A percentile compares a stretch with the other conserved stretches of the same genome.
Conservation (phyloP, 2,329 filamentous ascomycete species). For the Stemphylium lycopersici region DNA sequence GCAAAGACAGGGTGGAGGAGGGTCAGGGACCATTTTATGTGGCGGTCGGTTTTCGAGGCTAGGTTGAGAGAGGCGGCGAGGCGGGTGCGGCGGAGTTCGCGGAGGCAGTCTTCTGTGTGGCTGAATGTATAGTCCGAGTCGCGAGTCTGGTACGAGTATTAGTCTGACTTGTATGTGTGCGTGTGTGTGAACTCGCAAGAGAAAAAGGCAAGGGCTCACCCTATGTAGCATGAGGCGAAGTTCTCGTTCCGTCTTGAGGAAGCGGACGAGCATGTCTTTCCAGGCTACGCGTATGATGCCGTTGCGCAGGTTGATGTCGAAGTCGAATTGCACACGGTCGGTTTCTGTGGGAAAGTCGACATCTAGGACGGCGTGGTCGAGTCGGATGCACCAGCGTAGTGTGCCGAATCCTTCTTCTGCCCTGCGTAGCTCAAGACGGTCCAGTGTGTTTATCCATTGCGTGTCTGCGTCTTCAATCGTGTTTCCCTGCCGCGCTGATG, state of each 20-base stretch:
- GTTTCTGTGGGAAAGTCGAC: constrained; percentile 23
- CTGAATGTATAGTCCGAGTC: constrained; percentile 27
- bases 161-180: neutral
- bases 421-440: constrained; percentile 11
- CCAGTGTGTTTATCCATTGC: constrained; percentile 5
- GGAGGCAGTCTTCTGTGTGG: constrained; percentile 37
- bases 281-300: constrained; percentile 24
- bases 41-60: constrained; percentile 15
- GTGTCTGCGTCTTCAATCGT: neutral
- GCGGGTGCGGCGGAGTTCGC: constrained; percentile 33
- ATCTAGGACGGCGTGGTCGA: constrained; percentile 37
- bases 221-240: constrained; percentile 30
- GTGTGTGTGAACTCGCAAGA: neutral
- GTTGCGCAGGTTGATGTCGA: constrained; percentile 14
- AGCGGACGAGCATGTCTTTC: constrained; percentile 30
- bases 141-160: constrained; percentile 15
- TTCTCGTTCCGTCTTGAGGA: constrained; percentile 31
- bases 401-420: constrained; percentile 23
- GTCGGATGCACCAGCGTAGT: constrained; percentile 33
- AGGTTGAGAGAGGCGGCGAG: constrained; percentile 24
- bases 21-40: constrained; percentile 31
- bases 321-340: constrained; percentile 4
- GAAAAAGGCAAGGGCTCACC: constrained; percentile 5
- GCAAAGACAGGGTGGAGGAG: constrained; percentile 32
- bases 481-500: neutral